Evolutionary conservation across 805 yeast species (phyloP).

Genomic region (Suhomyces pyralidae): DNA sequence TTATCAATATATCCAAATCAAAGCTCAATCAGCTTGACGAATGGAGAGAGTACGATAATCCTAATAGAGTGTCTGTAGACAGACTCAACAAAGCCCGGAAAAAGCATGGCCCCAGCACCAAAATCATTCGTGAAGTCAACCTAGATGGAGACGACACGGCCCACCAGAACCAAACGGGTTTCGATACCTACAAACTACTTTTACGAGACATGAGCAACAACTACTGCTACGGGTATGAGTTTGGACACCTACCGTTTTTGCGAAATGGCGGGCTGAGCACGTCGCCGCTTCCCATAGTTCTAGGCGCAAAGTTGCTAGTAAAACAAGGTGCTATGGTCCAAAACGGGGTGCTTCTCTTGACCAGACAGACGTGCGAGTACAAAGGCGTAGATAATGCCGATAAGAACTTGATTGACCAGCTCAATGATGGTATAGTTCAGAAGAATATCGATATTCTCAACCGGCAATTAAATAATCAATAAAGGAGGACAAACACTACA

Average conservation of each 20-base stretch:
- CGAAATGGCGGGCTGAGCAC: conserved; percentile 32
- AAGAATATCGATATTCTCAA: conserved; percentile 40
- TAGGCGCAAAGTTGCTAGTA: conserved; percentile 60
- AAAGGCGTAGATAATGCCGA: conserved; percentile 26
- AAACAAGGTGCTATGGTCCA: conserved; percentile 45
- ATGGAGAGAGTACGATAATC: conserved; percentile 50
- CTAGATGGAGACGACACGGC: conserved; percentile 35
- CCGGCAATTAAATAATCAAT: conserved; percentile 14
- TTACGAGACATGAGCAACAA: conserved; percentile 54
- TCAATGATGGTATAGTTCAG: conserved; percentile 35
- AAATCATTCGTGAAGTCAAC: conserved; percentile 49
- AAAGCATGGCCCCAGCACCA: conserved; percentile 20
- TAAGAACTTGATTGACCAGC: conserved; percentile 20
- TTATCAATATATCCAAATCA: conserved; percentile 54
- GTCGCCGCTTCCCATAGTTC: conserved; percentile 25
- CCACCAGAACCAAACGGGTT: neutral
- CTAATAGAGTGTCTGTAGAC: conserved; percentile 60
- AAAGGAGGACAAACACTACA: no score
- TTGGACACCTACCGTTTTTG: conserved; percentile 50
- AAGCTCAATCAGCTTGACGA: conserved; percentile 53
- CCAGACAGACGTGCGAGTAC: conserved; percentile 29
- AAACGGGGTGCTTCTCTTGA: conserved; percentile 45
- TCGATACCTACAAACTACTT: conserved; percentile 48
- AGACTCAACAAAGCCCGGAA: conserved; percentile 33
- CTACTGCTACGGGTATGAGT: conserved; percentile 56